Base-by-base conservation (phyloP, 768 basidiomycete species). In the Holtermannia corniformis region DNA sequence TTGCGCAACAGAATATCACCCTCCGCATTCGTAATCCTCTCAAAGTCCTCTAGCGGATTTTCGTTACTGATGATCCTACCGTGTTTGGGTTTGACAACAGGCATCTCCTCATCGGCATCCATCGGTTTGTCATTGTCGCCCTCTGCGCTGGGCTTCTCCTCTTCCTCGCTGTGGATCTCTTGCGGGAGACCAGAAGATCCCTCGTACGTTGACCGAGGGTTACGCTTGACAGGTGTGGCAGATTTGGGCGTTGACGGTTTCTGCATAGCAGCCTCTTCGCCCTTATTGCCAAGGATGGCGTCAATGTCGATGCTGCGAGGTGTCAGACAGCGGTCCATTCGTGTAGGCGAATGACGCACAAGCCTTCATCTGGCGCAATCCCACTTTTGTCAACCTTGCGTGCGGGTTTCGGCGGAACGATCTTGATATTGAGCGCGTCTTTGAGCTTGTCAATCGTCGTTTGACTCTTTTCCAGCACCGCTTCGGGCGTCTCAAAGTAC, bases 401-500 rank as follows among this genome's bases (percentile, higher is more conserved):
- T 44, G 58, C 54, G 2, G 54, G 50, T 46, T 51, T 57, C 81
- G 19, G 86, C 81, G 86, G 67, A 79, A 91, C 86, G 76, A 84
- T 78, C 73, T 84, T 86, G 52, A 95, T 79, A 40, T 85, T 86
- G 75, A 96, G 82, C 1, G 67, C 75, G 4, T 74, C 65, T 67
- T 81, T 83, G 61, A 83, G 84, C 20, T 79, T 76, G 52, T 83
- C 79, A 20, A 84, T 74, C 0, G 81, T 75, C 1, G 75, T 71
- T 41, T 73, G 72, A 0, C 85, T 78, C 12, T 78, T 76, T 64
- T 86, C 85, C 13, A 84, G 71, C 1, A 86, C 80, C 26, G 76
- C 77, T 26, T 74, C 78, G 0, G 92, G 92, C 3, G 87, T 81
- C 11, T 87, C 76, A 61, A 95, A 83, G 72, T 86, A 97, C 65